Evolutionary conservation across 208 protist species (phyloP).

Genomic region (Leishmania tropica): DNA sequence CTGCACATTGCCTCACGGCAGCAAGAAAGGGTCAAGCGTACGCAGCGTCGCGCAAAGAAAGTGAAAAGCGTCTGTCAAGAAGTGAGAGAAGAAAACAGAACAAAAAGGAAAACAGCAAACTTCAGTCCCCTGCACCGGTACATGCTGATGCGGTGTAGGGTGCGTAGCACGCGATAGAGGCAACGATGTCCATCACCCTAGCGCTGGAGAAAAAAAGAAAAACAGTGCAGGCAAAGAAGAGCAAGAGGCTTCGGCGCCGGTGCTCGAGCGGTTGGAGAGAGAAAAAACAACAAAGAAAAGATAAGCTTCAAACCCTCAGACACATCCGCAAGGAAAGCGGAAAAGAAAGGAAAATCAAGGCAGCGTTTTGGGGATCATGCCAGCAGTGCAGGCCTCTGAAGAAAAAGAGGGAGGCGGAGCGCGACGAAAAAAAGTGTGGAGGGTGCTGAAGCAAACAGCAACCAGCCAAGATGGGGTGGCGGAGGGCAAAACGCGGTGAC

Average conservation of each 20-base stretch:
- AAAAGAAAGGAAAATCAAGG: constrained; percentile 13
- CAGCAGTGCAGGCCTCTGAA: background rate
- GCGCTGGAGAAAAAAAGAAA: background rate
- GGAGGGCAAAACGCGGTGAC: background rate
- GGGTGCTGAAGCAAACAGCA: background rate
- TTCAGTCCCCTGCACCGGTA: background rate
- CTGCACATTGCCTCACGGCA: background rate
- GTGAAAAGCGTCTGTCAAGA: background rate
- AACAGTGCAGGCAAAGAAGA: background rate
- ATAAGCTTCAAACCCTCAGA: background rate
- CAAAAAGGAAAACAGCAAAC: background rate
- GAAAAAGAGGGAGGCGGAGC: background rate
- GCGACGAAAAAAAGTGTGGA: background rate
- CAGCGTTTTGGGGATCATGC: background rate
- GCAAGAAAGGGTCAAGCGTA: background rate
- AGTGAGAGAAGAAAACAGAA: background rate
- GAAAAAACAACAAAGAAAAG: background rate
- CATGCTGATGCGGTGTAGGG: background rate
- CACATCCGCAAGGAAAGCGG: background rate
- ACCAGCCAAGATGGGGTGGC: background rate
- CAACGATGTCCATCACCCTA: background rate
- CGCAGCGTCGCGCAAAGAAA: background rate
- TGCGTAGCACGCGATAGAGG: too few relatives aligned
- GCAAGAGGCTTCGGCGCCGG: background rate
- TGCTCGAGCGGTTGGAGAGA: background rate